Percentiles rank a stretch among this genome's conserved stretches.
Evolutionary conservation across 2,329 filamentous ascomycete genomes (phyloP).

Genomic region (Escovopsis weberi): DNA sequence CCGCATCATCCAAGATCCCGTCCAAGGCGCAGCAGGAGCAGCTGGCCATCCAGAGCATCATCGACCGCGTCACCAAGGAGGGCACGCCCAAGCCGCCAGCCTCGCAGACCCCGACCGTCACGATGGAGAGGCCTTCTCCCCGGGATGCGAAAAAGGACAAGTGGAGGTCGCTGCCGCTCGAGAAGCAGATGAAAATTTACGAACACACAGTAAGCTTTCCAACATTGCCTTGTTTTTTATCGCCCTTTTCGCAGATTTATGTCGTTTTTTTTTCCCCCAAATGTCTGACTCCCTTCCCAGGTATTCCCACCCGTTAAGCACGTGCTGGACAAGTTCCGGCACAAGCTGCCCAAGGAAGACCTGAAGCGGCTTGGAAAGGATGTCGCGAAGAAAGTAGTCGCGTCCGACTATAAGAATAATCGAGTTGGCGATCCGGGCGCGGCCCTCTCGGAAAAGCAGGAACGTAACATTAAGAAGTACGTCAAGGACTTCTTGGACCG

Average conservation of each 20-base stretch:
- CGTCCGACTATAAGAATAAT: slow-evolving; percentile 80
- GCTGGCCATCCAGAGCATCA: slow-evolving; percentile 68
- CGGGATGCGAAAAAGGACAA: slow-evolving; percentile 52
- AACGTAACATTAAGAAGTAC: slow-evolving; percentile 68
- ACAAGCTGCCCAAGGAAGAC: slow-evolving; percentile 72
- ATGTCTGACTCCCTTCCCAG: slow-evolving; percentile 15
- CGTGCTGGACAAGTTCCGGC: slow-evolving; percentile 73
- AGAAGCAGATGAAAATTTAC: slow-evolving; percentile 92
- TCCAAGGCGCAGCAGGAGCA: slow-evolving; percentile 49
- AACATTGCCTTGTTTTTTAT: not conserved
- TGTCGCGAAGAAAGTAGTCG: slow-evolving; percentile 76
- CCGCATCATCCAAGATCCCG: slow-evolving; percentile 45
- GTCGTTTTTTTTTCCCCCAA: not conserved
- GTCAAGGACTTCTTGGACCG: slow-evolving; percentile 80
- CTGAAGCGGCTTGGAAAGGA: slow-evolving; percentile 49
- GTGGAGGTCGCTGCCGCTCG: slow-evolving; percentile 53
- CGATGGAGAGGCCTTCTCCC: slow-evolving; percentile 36
- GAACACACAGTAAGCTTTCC: slow-evolving; percentile 67
- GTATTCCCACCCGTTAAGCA: slow-evolving; percentile 74
- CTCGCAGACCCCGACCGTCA: slow-evolving; percentile 48
- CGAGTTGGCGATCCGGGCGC: slow-evolving; percentile 68
- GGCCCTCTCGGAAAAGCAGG: slow-evolving; percentile 59
- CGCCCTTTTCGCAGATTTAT: not conserved
- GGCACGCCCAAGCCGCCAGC: slow-evolving; percentile 34
- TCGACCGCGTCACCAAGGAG: slow-evolving; percentile 68